Conservation (phyloP, 768 basidiomycete genomes). For the Leccinellum luteum region DNA sequence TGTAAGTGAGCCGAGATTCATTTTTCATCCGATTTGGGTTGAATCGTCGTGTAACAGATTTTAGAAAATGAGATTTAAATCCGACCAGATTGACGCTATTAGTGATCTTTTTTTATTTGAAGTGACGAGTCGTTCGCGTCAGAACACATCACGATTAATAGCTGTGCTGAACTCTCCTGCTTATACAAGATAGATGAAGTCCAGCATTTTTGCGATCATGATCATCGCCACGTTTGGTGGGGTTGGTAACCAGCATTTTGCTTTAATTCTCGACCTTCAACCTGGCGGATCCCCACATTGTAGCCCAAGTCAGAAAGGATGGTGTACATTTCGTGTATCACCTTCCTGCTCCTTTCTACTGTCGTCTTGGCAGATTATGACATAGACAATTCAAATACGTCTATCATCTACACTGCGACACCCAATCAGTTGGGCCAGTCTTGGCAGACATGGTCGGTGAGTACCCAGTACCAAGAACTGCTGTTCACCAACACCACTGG, state of each 20-base stretch:
- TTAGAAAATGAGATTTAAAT: neutral
- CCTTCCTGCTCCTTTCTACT: slow-evolving; percentile 10
- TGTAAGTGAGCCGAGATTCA: neutral
- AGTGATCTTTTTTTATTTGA: neutral
- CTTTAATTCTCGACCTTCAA: neutral
- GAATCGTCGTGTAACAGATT: neutral
- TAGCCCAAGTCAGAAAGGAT: neutral
- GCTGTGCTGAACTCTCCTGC: neutral
- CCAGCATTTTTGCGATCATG: neutral
- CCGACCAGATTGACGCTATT: neutral
- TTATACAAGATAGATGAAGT: neutral
- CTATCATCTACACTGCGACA: slow-evolving; percentile 17
- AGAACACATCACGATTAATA: neutral
- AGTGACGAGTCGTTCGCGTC: neutral
- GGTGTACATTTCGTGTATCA: neutral
- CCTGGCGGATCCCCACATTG: neutral
- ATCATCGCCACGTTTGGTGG: neutral
- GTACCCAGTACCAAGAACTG: neutral
- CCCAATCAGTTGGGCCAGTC: slow-evolving; percentile 7
- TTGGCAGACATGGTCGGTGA: slow-evolving; percentile 13
- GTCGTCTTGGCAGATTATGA: slow-evolving; percentile 20
- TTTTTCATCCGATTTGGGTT: neutral
- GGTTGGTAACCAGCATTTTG: neutral
- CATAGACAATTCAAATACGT: slow-evolving; percentile 23
- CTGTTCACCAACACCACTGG: slow-evolving; percentile 18